Evolutionary conservation across 108 stramenopile species (phyloP), one percentile per base, ranked within the genome.

Genomic region (Skeletonema tropicum): DNA sequence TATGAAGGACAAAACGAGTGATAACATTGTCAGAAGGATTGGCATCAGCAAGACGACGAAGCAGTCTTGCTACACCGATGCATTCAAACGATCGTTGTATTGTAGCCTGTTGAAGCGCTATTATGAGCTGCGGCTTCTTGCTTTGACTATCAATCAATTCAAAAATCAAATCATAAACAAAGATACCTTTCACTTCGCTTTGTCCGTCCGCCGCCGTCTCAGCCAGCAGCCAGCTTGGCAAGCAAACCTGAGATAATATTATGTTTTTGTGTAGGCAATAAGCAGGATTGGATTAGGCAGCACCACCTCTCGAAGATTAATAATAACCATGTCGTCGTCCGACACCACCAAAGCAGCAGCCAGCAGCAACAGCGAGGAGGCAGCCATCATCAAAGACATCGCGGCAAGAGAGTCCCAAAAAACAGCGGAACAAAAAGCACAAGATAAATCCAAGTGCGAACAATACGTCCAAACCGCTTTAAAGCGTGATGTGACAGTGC

Each of bases 401-500:
- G 23, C 52, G 23, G 49, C 45, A 17, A 36, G 66, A 49, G 66
- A 68, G 48, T 36, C 66, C 3, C 35, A 68, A 41, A 60, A 64
- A 63, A 38, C 64, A 75, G 57, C 66, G 2, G 80, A 82, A 68
- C 49, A 84, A 42, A 45, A 68, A 39, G 64, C 67, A 17, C 73
- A 80, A 66, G 67, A 84, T 26, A 80, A 66, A 23, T 66, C 74
- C 49, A 65, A 23, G 39, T 95, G 94, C 68, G 85, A 91, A 68
- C 75, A 81, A 57, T 95, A 88, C 58, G 87, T 95, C 30, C 66
- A 68, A 60, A 79, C 69, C 13, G 94, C 88, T 31, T 68, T 95
- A 35, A 83, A 78, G 32, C 70, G 83, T 11, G 90, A 95, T 74
- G 85, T 83, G 12, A 90, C 94, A 3, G 74, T 95, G 19, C 92